These are phyloP conservation scores for Suhomyces maxii DNA, from an alignment of 1,139 yeast species.

Conservation along the genomic window DNA sequence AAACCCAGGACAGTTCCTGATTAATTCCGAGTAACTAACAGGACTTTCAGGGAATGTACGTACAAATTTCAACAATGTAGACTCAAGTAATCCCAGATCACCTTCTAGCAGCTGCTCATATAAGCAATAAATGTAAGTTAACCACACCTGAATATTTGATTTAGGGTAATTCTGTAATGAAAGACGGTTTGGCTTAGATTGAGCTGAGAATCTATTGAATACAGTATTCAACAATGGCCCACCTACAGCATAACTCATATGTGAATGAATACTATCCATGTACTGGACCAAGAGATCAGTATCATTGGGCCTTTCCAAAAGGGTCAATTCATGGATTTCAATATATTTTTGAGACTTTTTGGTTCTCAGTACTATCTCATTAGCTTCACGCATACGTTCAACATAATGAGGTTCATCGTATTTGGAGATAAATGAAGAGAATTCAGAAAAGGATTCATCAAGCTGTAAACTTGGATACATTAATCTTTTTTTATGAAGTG, in stretches of 20 bases:
- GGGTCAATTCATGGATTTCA: slow-evolving; percentile 26
- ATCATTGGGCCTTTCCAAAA: slow-evolving; percentile 19
- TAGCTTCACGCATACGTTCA: slow-evolving; percentile 38
- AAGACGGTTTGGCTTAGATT: slow-evolving; percentile 4
- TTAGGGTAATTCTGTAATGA: background rate
- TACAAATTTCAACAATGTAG: slow-evolving; percentile 21
- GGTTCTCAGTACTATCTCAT: slow-evolving; percentile 32
- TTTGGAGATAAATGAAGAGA: slow-evolving; percentile 45
- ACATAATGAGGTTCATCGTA: slow-evolving; percentile 35
- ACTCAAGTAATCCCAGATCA: slow-evolving; percentile 11
- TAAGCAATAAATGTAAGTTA: slow-evolving; percentile 25
- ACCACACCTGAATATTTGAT: slow-evolving; percentile 31
- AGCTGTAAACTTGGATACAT: slow-evolving; percentile 43
- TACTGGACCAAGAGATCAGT: slow-evolving; percentile 34
- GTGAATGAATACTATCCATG: slow-evolving; percentile 27
- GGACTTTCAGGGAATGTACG: slow-evolving; percentile 25
- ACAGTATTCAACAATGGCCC: slow-evolving; percentile 8
- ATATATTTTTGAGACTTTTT: slow-evolving; percentile 26
- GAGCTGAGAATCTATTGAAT: slow-evolving; percentile 7
- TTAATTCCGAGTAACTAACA: slow-evolving; percentile 31
- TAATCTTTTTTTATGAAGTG: slow-evolving; percentile 36
- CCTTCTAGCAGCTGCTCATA: slow-evolving; percentile 16
- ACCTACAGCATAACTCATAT: slow-evolving; percentile 9
- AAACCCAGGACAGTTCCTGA: slow-evolving; percentile 22
- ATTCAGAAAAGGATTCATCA: slow-evolving; percentile 42